A percentile compares a stretch with the other conserved stretches of the same genome.
Evolutionary conservation across 106 monocot genomes (phyloP).

Genomic region (Phalaenopsis equestris): DNA sequence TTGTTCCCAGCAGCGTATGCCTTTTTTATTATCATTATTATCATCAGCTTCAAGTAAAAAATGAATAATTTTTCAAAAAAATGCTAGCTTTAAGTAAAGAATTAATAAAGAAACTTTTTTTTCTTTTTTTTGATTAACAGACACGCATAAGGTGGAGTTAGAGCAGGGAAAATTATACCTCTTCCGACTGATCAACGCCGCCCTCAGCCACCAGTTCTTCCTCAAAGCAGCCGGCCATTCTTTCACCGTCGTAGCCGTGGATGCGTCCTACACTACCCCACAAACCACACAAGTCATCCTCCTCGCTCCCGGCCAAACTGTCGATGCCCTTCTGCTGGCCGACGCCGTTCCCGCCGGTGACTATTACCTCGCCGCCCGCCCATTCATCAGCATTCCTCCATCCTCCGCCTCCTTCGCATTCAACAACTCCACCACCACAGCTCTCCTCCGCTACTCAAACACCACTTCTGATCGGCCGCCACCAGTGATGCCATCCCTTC

Average conservation of each 20-base stretch:
- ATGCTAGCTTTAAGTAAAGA: background rate
- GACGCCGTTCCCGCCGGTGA: conserved; percentile 32
- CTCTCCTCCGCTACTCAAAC: conserved; percentile 31
- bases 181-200: conserved; percentile 79
- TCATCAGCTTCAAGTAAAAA: background rate
- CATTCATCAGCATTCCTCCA: conserved; percentile 27
- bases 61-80: too few relatives aligned
- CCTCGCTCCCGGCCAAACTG: conserved; percentile 71
- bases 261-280: conserved; percentile 64
- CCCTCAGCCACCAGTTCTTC: conserved; percentile 69
- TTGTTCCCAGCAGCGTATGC: conserved; percentile 39
- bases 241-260: conserved; percentile 60
- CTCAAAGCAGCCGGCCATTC: conserved; percentile 65
- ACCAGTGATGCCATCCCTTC: conserved; percentile 44
- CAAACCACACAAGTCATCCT: conserved; percentile 55
- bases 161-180: conserved; percentile 43
- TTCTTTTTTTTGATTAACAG: conserved; percentile 10
- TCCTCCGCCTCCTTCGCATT: background rate
- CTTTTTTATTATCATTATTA: background rate
- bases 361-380: conserved; percentile 63
- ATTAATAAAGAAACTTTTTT: too few relatives aligned
- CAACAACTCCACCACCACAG: conserved; percentile 53
- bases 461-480: background rate
- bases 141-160: conserved; percentile 44
- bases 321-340: conserved; percentile 66